phyloP scores from a whole-genome alignment of 1,284 basidiomycete species.

The Ceratobasidium sp. region DNA sequence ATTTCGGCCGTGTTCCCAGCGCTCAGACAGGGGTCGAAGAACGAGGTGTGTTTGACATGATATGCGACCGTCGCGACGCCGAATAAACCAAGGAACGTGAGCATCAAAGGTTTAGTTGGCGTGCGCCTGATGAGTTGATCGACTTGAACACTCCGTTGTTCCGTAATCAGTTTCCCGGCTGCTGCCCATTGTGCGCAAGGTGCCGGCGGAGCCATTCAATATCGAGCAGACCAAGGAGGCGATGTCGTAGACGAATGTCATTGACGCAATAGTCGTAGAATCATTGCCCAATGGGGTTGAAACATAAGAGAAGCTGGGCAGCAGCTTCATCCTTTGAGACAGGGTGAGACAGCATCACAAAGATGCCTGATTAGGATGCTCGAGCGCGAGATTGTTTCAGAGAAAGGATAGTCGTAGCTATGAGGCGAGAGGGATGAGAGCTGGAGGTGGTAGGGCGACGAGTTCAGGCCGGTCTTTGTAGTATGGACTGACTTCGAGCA shows the following conservation, averaged over 20 bases:
- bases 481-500: slow-evolving; percentile 30
- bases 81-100: slow-evolving; percentile 23
- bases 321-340: slow-evolving; percentile 8
- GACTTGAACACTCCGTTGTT: slow-evolving; percentile 41
- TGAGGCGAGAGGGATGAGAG: slow-evolving; percentile 33
- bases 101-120: slow-evolving; percentile 31
- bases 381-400: not conserved
- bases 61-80: slow-evolving; percentile 17
- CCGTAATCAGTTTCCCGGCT: slow-evolving; percentile 26
- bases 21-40: slow-evolving; percentile 21
- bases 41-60: not conserved
- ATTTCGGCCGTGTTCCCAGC: not conserved
- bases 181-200: slow-evolving; percentile 28
- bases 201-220: slow-evolving; percentile 33
- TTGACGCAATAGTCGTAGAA: slow-evolving; percentile 4
- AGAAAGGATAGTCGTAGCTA: slow-evolving; percentile 28
- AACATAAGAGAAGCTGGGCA: slow-evolving; percentile 19
- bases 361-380: not conserved
- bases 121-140: slow-evolving; percentile 37
- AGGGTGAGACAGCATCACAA: slow-evolving; percentile 2
- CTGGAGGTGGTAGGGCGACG: slow-evolving; percentile 20
- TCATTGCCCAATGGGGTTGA: slow-evolving; percentile 26
- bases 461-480: slow-evolving; percentile 31
- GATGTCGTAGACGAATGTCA: slow-evolving; percentile 20
- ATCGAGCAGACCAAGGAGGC: slow-evolving; percentile 40